Evolutionary conservation across 2,329 filamentous ascomycete genomes (phyloP), one percentile per base, ranked within the genome.

Genomic region (Pseudogymnoascus sp.): DNA sequence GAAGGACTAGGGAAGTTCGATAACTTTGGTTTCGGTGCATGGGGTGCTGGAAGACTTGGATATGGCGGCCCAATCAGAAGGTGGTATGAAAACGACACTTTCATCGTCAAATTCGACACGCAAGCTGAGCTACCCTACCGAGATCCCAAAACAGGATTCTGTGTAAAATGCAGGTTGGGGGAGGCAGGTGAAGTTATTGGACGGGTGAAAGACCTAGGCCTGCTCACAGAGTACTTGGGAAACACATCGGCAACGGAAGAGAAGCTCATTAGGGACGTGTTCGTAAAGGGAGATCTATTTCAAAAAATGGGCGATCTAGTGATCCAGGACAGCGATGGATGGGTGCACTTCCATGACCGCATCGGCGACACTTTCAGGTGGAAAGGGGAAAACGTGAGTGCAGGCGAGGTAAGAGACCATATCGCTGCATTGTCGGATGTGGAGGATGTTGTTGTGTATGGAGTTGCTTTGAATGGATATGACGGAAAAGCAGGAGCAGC

Each of bases 321-420:
- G 8, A 67, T 77, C 4, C 72, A 72, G 36, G 75, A 78, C 47
- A 57, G 64, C 1, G 69, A 70, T 15, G 76, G 77, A 0, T 78
- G 76, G 74, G 68, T 79, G 3, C 71, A 70, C 15, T 80, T 79
- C 64, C 72, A 76, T 57, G 77, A 79, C 65, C 74, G 80, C 3
- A 73, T 81, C 58, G 80, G 80, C 9, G 80, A 82, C 64, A 82
- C 80, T 0, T 82, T 78, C 69, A 72, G 80, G 8, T 82, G 80
- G 80, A 80, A 78, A 63, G 75, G 76, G 1, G 76, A 78, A 70
- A 78, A 78, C 58, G 76, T 78, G 4, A 76, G 73, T 58, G 76
- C 76, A 0, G 76, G 75, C 1, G 76, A 78, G 62, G 72, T 78
- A 25, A 68, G 75, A 57, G 76, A 77, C 63, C 74, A 76, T 65